Percentiles rank a stretch among this genome's conserved stretches.
phyloP scores from a whole-genome alignment of 225 moss, liverwort and hornwort genomes.

The Sphagnum tenellum region DNA sequence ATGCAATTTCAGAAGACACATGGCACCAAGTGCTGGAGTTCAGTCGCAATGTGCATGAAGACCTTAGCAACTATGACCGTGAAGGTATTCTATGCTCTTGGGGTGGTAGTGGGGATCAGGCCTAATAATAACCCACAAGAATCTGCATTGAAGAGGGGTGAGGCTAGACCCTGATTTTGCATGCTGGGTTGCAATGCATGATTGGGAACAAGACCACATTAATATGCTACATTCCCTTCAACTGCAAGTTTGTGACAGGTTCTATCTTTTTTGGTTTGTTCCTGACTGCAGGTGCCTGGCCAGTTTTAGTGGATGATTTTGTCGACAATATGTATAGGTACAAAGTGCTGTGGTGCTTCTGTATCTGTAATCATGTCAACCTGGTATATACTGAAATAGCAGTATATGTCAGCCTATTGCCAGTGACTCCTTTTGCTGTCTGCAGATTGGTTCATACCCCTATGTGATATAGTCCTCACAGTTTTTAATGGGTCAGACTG shows the following conservation, averaged over 20 bases:
- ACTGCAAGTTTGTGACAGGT: background rate
- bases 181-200: too few species aligned
- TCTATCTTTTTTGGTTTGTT: background rate
- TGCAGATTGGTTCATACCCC: too few species aligned
- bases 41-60: conserved; percentile 95
- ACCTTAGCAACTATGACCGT: conserved; percentile 97
- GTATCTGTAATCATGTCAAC: too few species aligned
- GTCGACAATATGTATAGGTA: conserved; percentile 98
- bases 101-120: background rate
- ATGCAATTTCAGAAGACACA: conserved; percentile 96
- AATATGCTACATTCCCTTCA: background rate
- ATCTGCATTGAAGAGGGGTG: too few species aligned
- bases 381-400: too few species aligned
- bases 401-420: too few species aligned
- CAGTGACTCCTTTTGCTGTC: too few species aligned
- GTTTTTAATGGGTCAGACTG: too few species aligned
- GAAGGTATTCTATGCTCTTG: conserved; percentile 39
- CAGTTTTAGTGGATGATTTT: conserved; percentile 96
- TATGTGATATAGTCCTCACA: too few species aligned
- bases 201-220: too few species aligned
- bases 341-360: too few species aligned
- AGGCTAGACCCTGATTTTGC: too few species aligned
- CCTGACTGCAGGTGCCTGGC: conserved; percentile 83
- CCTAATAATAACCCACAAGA: background rate
- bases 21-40: conserved; percentile 99